Evolutionary conservation across 257 asterid genomes (phyloP), one percentile per base, ranked within the genome.

Genomic region (Ligustrum vulgare): DNA sequence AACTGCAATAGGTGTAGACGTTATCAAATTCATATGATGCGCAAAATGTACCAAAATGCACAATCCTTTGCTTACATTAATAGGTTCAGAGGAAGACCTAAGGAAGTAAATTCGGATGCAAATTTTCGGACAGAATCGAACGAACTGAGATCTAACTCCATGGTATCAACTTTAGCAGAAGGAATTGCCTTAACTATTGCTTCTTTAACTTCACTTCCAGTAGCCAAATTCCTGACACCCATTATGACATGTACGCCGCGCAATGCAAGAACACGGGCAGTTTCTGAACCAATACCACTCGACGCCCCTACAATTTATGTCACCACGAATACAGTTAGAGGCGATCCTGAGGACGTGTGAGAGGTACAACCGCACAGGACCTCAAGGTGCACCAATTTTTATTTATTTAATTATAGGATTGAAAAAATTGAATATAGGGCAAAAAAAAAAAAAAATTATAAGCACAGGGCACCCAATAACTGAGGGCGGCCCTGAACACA

Each of bases 121-220:
- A 94, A 94, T 65, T 82, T 86, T 72, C 77, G 75, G 23, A 92
- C 98, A 63, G 98, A 94, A 67, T 84, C 83, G 77, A 88, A 39
- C 1, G 98, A 94, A 69, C 86, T 88, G 73, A 94, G 91, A 77
- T 94, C 98, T n/a, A 94, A 83, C 86, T 92, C 96, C 94, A 89
- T 83, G 7, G 87, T 78, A 67, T 89, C 98, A 80, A 94, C 81
- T 76, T 89, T 88, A 63, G 97, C 98, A 64, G 79, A 25, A 12
- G 97, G 97, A 75, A 81, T 85, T 76, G 86, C 86, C 72, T 84
- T 81, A 20, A 84, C 71, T 70, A 94, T 86, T 37, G 85, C 75
- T 64, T 89, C 90, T 79, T 75, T 87, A 58, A 84, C 89, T 80
- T 87, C 35, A 22, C 85, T 75, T 13, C 96, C 98, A 0, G 91